Evolutionary conservation across 2,329 filamentous ascomycete species (phyloP), one percentile per base, ranked within the genome.

Genomic region (Teratosphaeria viscida): DNA sequence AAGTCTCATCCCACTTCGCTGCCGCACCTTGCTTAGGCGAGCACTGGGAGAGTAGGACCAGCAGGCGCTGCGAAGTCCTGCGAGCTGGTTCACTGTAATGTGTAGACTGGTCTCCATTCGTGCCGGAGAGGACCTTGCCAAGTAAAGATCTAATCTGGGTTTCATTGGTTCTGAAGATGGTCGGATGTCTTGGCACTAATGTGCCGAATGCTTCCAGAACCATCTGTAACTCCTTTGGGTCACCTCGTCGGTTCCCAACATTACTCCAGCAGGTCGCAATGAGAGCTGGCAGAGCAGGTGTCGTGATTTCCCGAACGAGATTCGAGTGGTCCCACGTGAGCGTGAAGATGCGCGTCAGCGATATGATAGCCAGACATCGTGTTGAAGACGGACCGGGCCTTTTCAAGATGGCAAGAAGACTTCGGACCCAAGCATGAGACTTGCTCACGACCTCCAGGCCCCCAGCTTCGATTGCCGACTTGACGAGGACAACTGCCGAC

Each of bases 301-400:
- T 95, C 0, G 89, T 92, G 62, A 96, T 89, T 71, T 96, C 92
- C 66, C 92, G 83, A 53, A 92, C 80, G 57, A 96, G 79, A 8
- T 90, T 94, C 61, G 88, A 89, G 70, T 91, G 91, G 43, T 87
- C 84, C 69, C 91, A 89, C 49, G 92, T 87, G 39, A 94, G 82
- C 65, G 85, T 81, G 75, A 94, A 96, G 66, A 96, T 91, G 68
- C 88, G 86, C 23, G 89, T 88, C 62, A 96, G 77, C 14, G 89
- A 84, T 62, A 94, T 82, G 56, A 96, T 78, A 65, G 84, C 84
- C 60, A 96, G 74, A 71, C 88, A 88, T 71, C 94, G 95, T 37
- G 85, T 85, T 3, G 86, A 83, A 6, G 82, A 73, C 2, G 89
- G 85, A 67, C 95, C 90, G 10, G 86, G 85, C 81, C 90, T 95